Evolutionary conservation across 352 stramenopile species (phyloP).

Genomic region (Phytophthora litchii): DNA sequence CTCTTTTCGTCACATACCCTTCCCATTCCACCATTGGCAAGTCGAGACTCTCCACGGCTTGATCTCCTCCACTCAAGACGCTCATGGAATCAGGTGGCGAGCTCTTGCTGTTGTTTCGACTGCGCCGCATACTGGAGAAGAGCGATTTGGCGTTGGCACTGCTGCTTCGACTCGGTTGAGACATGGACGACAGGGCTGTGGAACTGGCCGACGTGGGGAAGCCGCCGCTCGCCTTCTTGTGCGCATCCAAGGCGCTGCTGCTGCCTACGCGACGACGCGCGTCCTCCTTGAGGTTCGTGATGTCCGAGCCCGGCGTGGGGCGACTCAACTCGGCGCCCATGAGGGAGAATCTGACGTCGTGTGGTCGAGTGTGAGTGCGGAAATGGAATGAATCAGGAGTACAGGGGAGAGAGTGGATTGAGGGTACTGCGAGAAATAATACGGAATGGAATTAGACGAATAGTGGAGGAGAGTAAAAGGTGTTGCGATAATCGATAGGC

Average conservation of each 20-base stretch:
- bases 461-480: not conserved
- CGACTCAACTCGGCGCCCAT: conserved; percentile 83
- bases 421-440: not conserved
- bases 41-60: conserved; percentile 79
- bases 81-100: conserved; percentile 23
- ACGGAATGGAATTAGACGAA: not conserved
- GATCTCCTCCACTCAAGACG: conserved; percentile 44
- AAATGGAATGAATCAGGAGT: conserved; percentile 27
- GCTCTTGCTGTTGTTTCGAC: conserved; percentile 44
- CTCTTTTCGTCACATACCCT: conserved; percentile 90
- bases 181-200: conserved; percentile 62
- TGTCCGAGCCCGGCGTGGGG: conserved; percentile 26
- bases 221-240: conserved; percentile 35
- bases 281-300: conserved; percentile 38
- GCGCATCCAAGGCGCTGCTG: conserved; percentile 59
- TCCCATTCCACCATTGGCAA: conserved; percentile 90
- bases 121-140: conserved; percentile 65
- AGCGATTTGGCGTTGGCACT: conserved; percentile 54
- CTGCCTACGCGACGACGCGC: conserved; percentile 71
- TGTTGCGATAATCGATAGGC: not conserved
- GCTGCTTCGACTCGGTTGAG: conserved; percentile 38
- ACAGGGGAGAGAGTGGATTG: not conserved
- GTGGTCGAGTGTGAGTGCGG: conserved; percentile 17
- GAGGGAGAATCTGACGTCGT: conserved; percentile 19
- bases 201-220: conserved; percentile 61